Base-by-base conservation (phyloP, 495 filamentous ascomycete genomes). In the Clavariopsis aquatica region DNA sequence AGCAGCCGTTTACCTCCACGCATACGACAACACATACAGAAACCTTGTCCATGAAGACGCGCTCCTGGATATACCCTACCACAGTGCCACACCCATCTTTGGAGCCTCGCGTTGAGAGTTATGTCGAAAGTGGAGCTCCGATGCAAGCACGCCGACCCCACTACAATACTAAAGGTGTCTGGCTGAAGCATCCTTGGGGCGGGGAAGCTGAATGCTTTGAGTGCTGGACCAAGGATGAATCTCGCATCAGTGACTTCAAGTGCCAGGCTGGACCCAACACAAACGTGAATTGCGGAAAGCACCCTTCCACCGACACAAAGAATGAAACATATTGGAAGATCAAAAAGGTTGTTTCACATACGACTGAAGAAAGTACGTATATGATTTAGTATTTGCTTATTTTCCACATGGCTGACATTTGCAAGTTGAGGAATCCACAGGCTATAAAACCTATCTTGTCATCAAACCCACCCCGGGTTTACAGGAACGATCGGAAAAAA, bases 181-280 rank as follows among this genome's bases (percentile, higher is more conserved):
- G 28, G 49, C 19, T 43, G 49, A 62, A 54, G 34, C 47, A 62
- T 29, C 49, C 59, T n/a, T 62, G 59, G 59, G 28, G 24, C 13
- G 59, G 59, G 1, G 34, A 17, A 17, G 17, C 15, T 31, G 19
- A 53, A 28, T 62, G 49, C 49, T 62, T 53, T 36, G 24, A 52
- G 17, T 62, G 59, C 59, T 62, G 59, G 59, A 10, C n/a, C 15
- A 29, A 45, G 49, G 23, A 46, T 19, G 24, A 53, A 7, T 19
- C 47, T 49, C 4, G 3, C 5, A 43, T n/a, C 38, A 43, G 5
- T 17, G 38, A 43, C 2, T 43, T 43, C 38, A n/a, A 43, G n/a
- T 51, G 47, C 19, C 5, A 47, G 41, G 23, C 31, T 9, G 13
- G 13, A 17, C 38, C 38, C 13, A 17, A 6, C 8, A 43, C 38